Base-by-base conservation (phyloP, 331 rosid genomes). In the Spiraea crenata region DNA sequence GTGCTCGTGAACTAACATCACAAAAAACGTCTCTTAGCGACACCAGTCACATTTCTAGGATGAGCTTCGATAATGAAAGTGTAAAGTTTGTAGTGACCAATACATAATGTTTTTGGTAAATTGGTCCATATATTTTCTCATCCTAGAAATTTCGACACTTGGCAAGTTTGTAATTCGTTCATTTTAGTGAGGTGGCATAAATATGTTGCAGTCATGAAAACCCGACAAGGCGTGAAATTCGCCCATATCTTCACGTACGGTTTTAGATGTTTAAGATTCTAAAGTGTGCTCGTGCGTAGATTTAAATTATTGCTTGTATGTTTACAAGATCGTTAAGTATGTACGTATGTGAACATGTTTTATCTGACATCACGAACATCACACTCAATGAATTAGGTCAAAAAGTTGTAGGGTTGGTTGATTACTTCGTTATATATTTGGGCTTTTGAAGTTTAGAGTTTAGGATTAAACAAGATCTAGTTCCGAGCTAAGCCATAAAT, bases 141-240 rank as follows among this genome's bases (percentile, higher is more conserved):
- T 13, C 54, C 5, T 20, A 7, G 15, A 55, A 55, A 31, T 9
- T 4, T 20, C 9, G 57, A 51, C 25, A 51, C 57, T 16, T 51
- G 57, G 57, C 9, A 35, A 34, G 35, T 57, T 61, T n/a, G 9
- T 16, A 8, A 42, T n/a, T 39, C 47, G 34, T 61, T 16, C 34
- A 6, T 16, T 60, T 60, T 40, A 16, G 48, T 38, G 4, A 16
- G 16, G 38, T 61, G 48, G 34, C 65, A 39, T 25, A 25, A 0
- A 25, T 25, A 25, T 39, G 65, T 16, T 60, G 47, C 47, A 39
- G 25, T 38, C 46, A 16, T 41, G 63, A 35, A 35, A 46, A 15
- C 31, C 31, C 65, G 65, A 61, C 65, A n/a, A 61, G 65, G 65
- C 7, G 17, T 61, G 48, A 61, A 25, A 39, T 61, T 61, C 15